Evolutionary conservation across 2,329 filamentous ascomycete species (phyloP).

Genomic region (Cercospora canescens): DNA sequence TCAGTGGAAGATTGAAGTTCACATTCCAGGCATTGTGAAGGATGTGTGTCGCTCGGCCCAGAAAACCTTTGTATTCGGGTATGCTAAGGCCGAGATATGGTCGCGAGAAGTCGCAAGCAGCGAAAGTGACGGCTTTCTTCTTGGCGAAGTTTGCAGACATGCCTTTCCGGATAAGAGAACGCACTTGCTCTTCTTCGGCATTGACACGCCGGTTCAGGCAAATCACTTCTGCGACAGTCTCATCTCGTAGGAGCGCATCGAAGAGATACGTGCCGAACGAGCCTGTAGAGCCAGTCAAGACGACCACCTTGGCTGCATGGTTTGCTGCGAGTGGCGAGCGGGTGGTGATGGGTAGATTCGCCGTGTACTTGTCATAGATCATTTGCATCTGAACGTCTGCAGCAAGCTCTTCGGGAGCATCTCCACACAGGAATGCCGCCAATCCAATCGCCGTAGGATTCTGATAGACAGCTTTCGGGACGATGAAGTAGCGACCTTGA

Average conservation of each 20-base stretch:
- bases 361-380: slow-evolving; percentile 34
- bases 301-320: slow-evolving; percentile 20
- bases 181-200: slow-evolving; percentile 24
- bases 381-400: slow-evolving; percentile 15
- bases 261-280: slow-evolving; percentile 39
- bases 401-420: slow-evolving; percentile 4
- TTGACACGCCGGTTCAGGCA: slow-evolving; percentile 33
- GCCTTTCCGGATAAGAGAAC: slow-evolving; percentile 23
- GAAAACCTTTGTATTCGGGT: slow-evolving; percentile 25
- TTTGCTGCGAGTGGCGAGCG: slow-evolving; percentile 6
- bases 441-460: slow-evolving; percentile 46
- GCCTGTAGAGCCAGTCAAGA: slow-evolving; percentile 40
- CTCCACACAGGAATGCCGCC: slow-evolving; percentile 36
- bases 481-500: slow-evolving; percentile 39
- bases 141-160: slow-evolving; percentile 25
- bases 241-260: slow-evolving; percentile 31
- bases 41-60: slow-evolving; percentile 28
- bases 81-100: slow-evolving; percentile 29
- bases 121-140: slow-evolving; percentile 25
- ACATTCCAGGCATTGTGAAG: slow-evolving; percentile 43
- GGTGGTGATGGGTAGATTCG: slow-evolving; percentile 21
- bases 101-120: slow-evolving; percentile 26
- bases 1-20: slow-evolving; percentile 38
- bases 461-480: slow-evolving; percentile 37
- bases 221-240: slow-evolving; percentile 31